These are phyloP conservation scores for Xylaria sp. DNA, from an alignment of 2,329 filamentous ascomycete species.

Conservation along the genomic window DNA sequence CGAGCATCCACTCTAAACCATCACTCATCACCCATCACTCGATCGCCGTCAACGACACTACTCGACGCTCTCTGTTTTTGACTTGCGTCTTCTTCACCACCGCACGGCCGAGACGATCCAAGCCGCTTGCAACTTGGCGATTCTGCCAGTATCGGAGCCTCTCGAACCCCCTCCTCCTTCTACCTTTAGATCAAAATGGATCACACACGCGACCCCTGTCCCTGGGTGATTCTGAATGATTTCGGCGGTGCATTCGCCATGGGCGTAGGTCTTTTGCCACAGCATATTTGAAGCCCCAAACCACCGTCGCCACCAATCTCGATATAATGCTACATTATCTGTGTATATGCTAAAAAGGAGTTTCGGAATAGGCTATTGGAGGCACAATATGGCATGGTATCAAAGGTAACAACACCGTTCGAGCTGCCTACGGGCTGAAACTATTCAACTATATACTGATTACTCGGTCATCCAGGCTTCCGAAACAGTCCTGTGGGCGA, in stretches of 20 bases:
- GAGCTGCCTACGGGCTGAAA: not conserved
- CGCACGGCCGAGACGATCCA: not conserved
- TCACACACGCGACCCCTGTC: constrained; percentile 96
- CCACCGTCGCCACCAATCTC: not conserved
- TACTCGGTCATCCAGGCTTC: constrained; percentile 61
- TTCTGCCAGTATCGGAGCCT: constrained; percentile 7
- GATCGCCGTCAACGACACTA: not conserved
- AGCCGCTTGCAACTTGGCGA: constrained; percentile 6
- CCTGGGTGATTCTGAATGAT: constrained; percentile 95
- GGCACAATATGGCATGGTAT: constrained; percentile 49
- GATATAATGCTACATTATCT: not conserved
- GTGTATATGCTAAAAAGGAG: not conserved
- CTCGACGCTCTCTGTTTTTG: not conserved
- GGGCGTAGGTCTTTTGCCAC: constrained; percentile 74
- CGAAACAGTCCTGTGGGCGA: constrained; percentile 92
- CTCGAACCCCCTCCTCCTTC: constrained; percentile 11
- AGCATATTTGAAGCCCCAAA: not conserved
- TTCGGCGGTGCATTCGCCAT: constrained; percentile 97
- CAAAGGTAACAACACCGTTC: constrained; percentile 65
- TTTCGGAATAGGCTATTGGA: constrained; percentile 43
- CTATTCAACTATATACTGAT: not conserved
- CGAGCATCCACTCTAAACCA: not conserved
- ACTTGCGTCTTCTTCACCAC: not conserved
- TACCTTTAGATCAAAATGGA: constrained; percentile 70
- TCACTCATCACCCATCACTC: not conserved